Conservation (phyloP, 495 filamentous ascomycete species). For the Mycothermus thermophilus region DNA sequence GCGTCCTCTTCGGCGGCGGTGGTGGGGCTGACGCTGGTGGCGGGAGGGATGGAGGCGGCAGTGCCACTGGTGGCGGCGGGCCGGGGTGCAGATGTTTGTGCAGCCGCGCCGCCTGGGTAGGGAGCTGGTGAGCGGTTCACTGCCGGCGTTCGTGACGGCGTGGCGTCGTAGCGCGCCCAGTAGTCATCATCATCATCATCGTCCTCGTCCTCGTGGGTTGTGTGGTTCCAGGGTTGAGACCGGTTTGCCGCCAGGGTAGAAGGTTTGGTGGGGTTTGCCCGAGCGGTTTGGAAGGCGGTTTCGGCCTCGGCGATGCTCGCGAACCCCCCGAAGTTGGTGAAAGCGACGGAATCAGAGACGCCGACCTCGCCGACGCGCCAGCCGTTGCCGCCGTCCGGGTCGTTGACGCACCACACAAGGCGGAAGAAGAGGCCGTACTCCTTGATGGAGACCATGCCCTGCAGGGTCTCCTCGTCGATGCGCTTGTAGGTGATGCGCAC, state of each 20-base stretch:
- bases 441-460: conserved; percentile 44
- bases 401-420: conserved; percentile 40
- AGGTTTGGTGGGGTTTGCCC: too few relatives aligned
- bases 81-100: conserved; percentile 1
- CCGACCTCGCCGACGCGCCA: conserved; percentile 79
- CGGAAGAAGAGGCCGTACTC: conserved; percentile 42
- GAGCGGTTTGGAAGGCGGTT: conserved; percentile 24
- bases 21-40: too few relatives aligned
- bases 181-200: conserved; percentile 83
- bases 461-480: conserved; percentile 76
- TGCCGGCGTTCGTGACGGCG: conserved; percentile 62
- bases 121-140: conserved; percentile 48
- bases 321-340: conserved; percentile 26
- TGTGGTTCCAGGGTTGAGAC: too few relatives aligned
- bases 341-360: conserved; percentile 31
- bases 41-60: too few relatives aligned
- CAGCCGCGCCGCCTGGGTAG: conserved; percentile 11
- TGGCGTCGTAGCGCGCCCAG: conserved; percentile 88
- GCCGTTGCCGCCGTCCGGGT: conserved; percentile 53
- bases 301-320: conserved; percentile 31
- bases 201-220: too few relatives aligned
- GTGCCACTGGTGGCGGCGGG: too few relatives aligned
- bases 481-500: conserved; percentile 55
- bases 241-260: too few relatives aligned
- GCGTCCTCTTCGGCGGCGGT: conserved; percentile 59